These are phyloP conservation scores for Penicillium oxalicum DNA, from an alignment of 2,329 filamentous ascomycete genomes.

Conservation along the genomic window DNA sequence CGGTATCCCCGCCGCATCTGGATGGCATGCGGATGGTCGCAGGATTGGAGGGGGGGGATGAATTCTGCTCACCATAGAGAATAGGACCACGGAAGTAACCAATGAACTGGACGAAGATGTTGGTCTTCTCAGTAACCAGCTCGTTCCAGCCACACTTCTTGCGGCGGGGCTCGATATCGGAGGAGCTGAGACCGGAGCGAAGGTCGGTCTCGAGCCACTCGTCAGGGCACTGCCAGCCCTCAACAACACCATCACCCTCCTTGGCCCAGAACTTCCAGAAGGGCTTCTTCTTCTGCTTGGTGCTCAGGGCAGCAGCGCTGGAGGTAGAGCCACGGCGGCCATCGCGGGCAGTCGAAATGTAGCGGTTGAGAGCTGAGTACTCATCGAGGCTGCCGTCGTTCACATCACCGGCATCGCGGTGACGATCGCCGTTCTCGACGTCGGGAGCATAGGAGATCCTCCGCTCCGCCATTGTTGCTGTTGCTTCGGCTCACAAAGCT, in stretches of 20 bases:
- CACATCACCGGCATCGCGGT: constrained; percentile 26
- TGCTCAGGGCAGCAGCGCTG: constrained; percentile 39
- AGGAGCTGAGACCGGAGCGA: constrained; percentile 53
- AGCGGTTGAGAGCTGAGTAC: constrained; percentile 60
- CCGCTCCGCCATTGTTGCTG: constrained; percentile 40
- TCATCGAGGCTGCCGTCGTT: constrained; percentile 46
- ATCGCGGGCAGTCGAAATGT: constrained; percentile 62
- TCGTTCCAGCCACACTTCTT: constrained; percentile 67
- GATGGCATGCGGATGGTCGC: no score
- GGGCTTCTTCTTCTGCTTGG: constrained; percentile 45
- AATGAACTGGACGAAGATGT: constrained; percentile 68
- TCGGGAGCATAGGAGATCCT: constrained; percentile 42
- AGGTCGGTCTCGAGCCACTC: constrained; percentile 66
- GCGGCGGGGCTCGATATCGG: constrained; percentile 58
- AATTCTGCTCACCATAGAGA: constrained; percentile 59
- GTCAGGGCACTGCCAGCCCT: constrained; percentile 50
- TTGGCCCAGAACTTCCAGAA: constrained; percentile 55
- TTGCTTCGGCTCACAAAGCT: constrained; percentile 36
- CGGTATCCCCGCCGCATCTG: no score
- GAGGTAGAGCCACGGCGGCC: constrained; percentile 47
- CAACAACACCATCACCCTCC: constrained; percentile 20
- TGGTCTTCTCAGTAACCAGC: constrained; percentile 67
- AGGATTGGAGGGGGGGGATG: no score
- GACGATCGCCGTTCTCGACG: constrained; percentile 38
- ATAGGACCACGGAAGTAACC: constrained; percentile 70